Evolutionary conservation across 371 early-diverging fungal species (phyloP).

Genomic region (Saksenaea vasiformis): DNA sequence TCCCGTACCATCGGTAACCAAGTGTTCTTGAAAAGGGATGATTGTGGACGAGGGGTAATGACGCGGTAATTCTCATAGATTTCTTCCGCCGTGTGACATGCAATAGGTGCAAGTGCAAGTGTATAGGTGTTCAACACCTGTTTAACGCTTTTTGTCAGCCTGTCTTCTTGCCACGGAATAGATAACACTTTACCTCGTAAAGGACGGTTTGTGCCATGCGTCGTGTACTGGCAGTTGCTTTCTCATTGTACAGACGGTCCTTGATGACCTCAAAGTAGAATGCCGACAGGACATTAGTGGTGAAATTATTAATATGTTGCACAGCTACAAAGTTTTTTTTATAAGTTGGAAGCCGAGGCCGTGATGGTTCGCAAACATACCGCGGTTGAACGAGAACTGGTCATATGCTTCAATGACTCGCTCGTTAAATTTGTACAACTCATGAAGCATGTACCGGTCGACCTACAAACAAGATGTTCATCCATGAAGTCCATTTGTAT

Average conservation of each 20-base stretch:
- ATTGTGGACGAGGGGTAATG: constrained; percentile 44
- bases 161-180: background rate
- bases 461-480: constrained; percentile 34
- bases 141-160: background rate
- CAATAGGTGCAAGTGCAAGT: constrained; percentile 67
- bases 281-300: constrained; percentile 70
- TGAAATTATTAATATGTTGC: constrained; percentile 69
- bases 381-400: constrained; percentile 67
- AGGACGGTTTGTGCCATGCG: constrained; percentile 72
- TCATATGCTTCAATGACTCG: constrained; percentile 63
- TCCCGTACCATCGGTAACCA: constrained; percentile 57
- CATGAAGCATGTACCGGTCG: constrained; percentile 74
- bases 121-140: constrained; percentile 69
- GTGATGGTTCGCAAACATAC: constrained; percentile 29
- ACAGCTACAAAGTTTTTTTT: constrained; percentile 44
- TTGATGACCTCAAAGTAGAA: constrained; percentile 87
- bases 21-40: constrained; percentile 63
- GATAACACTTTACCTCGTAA: constrained; percentile 51
- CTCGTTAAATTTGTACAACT: constrained; percentile 62
- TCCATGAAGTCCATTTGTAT: background rate
- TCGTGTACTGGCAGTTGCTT: constrained; percentile 36
- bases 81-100: constrained; percentile 80
- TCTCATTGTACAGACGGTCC: constrained; percentile 78
- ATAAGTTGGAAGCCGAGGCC: background rate
- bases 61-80: constrained; percentile 67